Conservation (phyloP, 306 rosid genomes). For the Mimosa pudica region DNA sequence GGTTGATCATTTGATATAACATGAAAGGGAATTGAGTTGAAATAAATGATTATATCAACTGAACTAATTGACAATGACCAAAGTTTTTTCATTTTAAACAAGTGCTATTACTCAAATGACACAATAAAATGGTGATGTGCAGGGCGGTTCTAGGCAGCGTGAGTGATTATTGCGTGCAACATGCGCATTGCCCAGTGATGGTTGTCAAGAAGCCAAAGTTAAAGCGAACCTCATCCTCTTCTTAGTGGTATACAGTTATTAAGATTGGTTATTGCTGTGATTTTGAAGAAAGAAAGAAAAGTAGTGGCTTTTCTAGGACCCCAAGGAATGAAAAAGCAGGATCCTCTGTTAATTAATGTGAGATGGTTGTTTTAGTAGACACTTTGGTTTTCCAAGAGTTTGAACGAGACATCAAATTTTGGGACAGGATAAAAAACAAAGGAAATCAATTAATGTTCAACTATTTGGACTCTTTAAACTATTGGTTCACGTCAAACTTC, state of each 20-base stretch:
- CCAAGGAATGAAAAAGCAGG: no score
- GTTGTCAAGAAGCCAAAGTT: conserved; percentile 18
- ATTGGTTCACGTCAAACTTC: neutral
- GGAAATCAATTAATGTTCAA: neutral
- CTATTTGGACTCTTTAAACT: neutral
- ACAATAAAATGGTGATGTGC: neutral
- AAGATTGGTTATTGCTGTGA: neutral
- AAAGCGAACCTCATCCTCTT: neutral
- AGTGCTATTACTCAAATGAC: no score
- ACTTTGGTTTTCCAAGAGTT: neutral
- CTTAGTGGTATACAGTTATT: neutral
- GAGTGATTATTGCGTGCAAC: conserved; percentile 18
- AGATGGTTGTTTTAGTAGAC: neutral
- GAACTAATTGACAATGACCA: neutral
- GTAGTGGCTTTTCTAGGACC: neutral
- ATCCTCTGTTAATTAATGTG: neutral
- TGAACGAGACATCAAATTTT: neutral
- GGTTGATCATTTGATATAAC: no score
- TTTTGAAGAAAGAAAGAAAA: neutral
- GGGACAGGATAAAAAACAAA: neutral
- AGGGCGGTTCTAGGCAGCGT: conserved; percentile 17
- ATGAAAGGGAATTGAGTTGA: neutral
- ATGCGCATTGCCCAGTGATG: conserved; percentile 3
- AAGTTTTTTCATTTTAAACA: neutral
- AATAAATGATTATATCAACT: neutral